Evolutionary conservation across 2,329 filamentous ascomycete species (phyloP).

Genomic region (Mycogone perniciosa): DNA sequence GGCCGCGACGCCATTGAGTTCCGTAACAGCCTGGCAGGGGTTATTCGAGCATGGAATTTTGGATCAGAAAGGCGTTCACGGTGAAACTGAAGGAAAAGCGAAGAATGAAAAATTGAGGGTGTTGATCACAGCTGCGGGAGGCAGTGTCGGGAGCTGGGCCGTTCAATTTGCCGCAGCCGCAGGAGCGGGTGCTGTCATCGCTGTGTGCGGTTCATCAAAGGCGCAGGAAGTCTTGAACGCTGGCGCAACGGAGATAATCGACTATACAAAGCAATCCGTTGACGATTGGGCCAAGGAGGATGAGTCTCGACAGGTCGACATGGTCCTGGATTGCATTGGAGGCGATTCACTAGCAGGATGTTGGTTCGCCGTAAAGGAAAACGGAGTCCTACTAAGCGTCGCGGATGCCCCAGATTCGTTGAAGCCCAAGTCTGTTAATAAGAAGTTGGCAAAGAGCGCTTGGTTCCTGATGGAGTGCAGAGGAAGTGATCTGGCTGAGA

Average conservation of each 20-base stretch:
- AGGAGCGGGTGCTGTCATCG: conserved; percentile 32
- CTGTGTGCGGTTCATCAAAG: conserved; percentile 25
- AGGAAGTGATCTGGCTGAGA: conserved; percentile 29
- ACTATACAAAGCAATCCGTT: conserved; percentile 28
- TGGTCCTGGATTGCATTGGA: conserved; percentile 34
- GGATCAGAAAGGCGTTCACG: conserved; percentile 22
- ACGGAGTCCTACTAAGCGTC: conserved; percentile 30
- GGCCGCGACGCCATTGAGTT: conserved; percentile 32
- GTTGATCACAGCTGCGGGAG: conserved; percentile 34
- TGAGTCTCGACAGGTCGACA: conserved; percentile 24
- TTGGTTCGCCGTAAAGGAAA: conserved; percentile 30
- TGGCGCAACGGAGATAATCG: conserved; percentile 32
- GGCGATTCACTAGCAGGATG: conserved; percentile 25
- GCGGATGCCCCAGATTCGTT: conserved; percentile 22
- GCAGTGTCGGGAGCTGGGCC: conserved; percentile 35
- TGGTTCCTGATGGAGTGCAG: conserved; percentile 34
- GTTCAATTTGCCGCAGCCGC: conserved; percentile 31
- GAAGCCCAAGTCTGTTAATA: conserved; percentile 25
- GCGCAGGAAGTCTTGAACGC: conserved; percentile 23
- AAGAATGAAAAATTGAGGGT: conserved; percentile 26
- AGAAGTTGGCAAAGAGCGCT: conserved; percentile 23
- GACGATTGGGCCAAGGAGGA: conserved; percentile 26
- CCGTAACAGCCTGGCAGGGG: conserved; percentile 36
- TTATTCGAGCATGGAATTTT: conserved; percentile 32
- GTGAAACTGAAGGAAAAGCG: conserved; percentile 20